Evolutionary conservation across 352 stramenopile genomes (phyloP), one percentile per base, ranked within the genome.

Genomic region (Globisporangium viniferum): DNA sequence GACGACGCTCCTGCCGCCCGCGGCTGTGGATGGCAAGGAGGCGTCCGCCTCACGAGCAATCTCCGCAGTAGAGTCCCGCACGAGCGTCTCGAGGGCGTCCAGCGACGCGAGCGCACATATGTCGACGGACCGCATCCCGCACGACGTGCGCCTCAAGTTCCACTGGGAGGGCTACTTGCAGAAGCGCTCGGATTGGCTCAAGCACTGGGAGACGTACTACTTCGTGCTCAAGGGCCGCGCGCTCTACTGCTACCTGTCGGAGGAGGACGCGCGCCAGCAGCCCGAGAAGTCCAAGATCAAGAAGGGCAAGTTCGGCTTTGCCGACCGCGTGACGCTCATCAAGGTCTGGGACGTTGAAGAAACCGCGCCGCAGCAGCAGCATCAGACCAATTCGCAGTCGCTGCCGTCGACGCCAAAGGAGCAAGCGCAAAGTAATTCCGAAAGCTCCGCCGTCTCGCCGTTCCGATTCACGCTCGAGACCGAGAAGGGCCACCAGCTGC

Each of bases 121-220:
- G 24, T 10, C 31, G 1, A 20, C 20, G 24, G 59, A 67, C 41
- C 70, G 48, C 49, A 51, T 74, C 62, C 76, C 73, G 35, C 57
- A 74, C 14, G 72, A 78, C 53, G 79, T 89, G 53, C 81, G 71
- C 24, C 69, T 91, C 54, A 77, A 75, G 18, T 87, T 85, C 69
- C 84, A 95, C 68, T 95, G 86, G 86, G 86, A 91, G 61, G 88
- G 88, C 41, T 95, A 95, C 63, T 76, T 95, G 18, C 87, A 94
- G 79, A 95, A 95, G 73, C 84, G 87, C 69, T 93, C 83, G 58
- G 88, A 95, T 75, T 95, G 88, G 88, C 84, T 95, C 64, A 95
- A 94, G 75, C 86, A 95, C 73, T 94, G 86, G 88, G 88, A 95
- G 67, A 95, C 85, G 48, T 95, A 93, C 79, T 95, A 92, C 72